These are phyloP conservation scores for Trypanosoma congolense DNA, from an alignment of 208 protist species.

Conservation along the genomic window DNA sequence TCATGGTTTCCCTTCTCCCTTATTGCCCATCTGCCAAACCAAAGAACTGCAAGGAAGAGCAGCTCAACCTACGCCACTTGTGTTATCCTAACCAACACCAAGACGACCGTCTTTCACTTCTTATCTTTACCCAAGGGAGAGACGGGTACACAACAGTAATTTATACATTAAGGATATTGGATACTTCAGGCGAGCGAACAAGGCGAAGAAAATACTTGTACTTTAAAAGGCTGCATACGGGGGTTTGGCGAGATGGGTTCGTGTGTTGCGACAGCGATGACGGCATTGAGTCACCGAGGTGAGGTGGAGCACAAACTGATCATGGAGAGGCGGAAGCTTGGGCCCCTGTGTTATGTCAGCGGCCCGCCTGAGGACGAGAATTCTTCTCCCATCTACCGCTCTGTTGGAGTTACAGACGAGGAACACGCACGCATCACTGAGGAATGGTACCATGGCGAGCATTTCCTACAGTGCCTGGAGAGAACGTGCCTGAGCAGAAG, in stretches of 20 bases:
- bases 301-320: conserved; percentile 25
- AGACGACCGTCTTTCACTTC: too few species aligned
- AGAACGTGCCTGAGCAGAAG: conserved; percentile 23
- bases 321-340: conserved; percentile 27
- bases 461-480: conserved; percentile 43
- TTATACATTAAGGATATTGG: too few species aligned
- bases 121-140: too few species aligned
- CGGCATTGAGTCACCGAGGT: conserved; percentile 24
- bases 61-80: too few species aligned
- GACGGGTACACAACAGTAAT: too few species aligned
- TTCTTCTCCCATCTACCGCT: conserved; percentile 44
- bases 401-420: conserved; percentile 33
- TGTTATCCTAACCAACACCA: too few species aligned
- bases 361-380: conserved; percentile 35
- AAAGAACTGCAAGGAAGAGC: too few species aligned
- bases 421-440: conserved; percentile 34
- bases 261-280: conserved; percentile 42
- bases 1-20: too few species aligned
- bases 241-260: conserved; percentile 35
- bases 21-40: too few species aligned
- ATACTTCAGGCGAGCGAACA: too few species aligned
- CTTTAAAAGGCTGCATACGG: too few species aligned
- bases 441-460: conserved; percentile 35
- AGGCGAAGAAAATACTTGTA: too few species aligned
- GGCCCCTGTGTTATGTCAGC: conserved; percentile 30